Evolutionary conservation across 208 protist species (phyloP).

Genomic region (Zelonia costaricensis): DNA sequence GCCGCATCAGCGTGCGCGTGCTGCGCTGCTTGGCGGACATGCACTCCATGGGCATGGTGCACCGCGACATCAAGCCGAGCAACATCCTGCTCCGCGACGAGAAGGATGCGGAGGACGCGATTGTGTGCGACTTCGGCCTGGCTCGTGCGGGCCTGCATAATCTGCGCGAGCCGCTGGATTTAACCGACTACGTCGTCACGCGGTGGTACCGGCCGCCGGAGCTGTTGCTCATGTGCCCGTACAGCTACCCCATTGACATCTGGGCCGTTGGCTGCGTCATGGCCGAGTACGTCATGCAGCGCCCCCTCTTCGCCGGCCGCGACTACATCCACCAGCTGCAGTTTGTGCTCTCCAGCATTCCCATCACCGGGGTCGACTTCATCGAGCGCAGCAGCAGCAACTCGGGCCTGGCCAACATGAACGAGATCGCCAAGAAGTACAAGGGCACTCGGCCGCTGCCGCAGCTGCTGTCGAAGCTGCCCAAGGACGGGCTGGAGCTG

Average conservation of each 20-base stretch:
- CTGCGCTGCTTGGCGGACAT: conserved; percentile 95
- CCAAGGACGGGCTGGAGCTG: conserved; percentile 84
- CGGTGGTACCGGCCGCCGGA: conserved; percentile 99
- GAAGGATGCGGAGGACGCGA: conserved; percentile 76
- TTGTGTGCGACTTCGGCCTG: conserved; percentile 95
- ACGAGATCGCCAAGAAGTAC: conserved; percentile 76
- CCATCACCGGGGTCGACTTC: conserved; percentile 68
- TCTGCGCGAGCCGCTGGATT: conserved; percentile 71
- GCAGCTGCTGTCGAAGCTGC: conserved; percentile 48
- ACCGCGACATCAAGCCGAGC: conserved; percentile 96
- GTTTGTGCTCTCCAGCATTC: conserved; percentile 81
- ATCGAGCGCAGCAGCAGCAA: conserved; percentile 48
- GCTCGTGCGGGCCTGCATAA: conserved; percentile 73
- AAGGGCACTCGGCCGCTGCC: conserved; percentile 56
- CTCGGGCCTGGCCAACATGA: conserved; percentile 50
- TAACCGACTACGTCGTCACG: conserved; percentile 98
- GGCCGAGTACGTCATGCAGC: conserved; percentile 94
- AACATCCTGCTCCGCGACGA: conserved; percentile 94
- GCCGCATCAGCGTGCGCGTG: conserved; percentile 96
- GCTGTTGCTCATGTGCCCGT: conserved; percentile 96
- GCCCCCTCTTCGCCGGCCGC: conserved; percentile 82
- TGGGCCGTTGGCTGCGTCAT: conserved; percentile 99
- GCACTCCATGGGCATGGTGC: conserved; percentile 96
- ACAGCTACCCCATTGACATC: conserved; percentile 95
- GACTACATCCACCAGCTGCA: conserved; percentile 92